Evolutionary conservation across 2,329 filamentous ascomycete species (phyloP).

Genomic region (Penicillium rolfsii): DNA sequence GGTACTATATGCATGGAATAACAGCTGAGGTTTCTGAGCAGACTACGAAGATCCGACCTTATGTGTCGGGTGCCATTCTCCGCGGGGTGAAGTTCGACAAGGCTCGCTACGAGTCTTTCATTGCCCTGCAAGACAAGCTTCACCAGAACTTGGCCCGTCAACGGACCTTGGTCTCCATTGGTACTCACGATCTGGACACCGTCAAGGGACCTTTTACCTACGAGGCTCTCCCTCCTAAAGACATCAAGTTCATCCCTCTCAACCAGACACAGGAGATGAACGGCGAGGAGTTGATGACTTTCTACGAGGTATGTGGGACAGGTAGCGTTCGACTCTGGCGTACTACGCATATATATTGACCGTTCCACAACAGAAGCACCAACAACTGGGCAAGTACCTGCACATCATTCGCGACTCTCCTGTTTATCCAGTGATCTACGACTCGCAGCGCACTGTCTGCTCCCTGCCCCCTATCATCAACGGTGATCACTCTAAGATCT

Average conservation of each 20-base stretch:
- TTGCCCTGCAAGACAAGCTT: slow-evolving; percentile 94
- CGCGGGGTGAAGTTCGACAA: slow-evolving; percentile 90
- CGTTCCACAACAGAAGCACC: slow-evolving; percentile 70
- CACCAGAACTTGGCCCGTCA: slow-evolving; percentile 95
- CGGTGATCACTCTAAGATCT: slow-evolving; percentile 95
- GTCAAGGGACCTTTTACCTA: slow-evolving; percentile 95
- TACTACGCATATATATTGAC: slow-evolving; percentile 19
- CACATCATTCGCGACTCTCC: slow-evolving; percentile 93
- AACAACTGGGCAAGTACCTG: slow-evolving; percentile 84
- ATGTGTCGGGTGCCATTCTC: slow-evolving; percentile 86
- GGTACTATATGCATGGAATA: slow-evolving; percentile 7
- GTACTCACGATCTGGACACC: slow-evolving; percentile 94
- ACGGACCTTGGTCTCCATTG: slow-evolving; percentile 92
- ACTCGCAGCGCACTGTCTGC: slow-evolving; percentile 82
- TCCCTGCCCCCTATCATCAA: slow-evolving; percentile 98
- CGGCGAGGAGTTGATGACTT: slow-evolving; percentile 84
- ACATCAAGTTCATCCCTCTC: slow-evolving; percentile 87
- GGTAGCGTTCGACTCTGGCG: too few species aligned
- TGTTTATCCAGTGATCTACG: slow-evolving; percentile 94
- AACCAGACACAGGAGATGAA: slow-evolving; percentile 92
- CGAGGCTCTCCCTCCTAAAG: slow-evolving; percentile 85
- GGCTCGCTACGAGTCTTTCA: slow-evolving; percentile 95
- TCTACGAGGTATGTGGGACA: slow-evolving; percentile 67
- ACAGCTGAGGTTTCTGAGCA: slow-evolving; percentile 31
- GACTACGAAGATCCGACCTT: slow-evolving; percentile 79